phyloP scores from a whole-genome alignment of 441 rosid genomes.

The Manihot esculenta region DNA sequence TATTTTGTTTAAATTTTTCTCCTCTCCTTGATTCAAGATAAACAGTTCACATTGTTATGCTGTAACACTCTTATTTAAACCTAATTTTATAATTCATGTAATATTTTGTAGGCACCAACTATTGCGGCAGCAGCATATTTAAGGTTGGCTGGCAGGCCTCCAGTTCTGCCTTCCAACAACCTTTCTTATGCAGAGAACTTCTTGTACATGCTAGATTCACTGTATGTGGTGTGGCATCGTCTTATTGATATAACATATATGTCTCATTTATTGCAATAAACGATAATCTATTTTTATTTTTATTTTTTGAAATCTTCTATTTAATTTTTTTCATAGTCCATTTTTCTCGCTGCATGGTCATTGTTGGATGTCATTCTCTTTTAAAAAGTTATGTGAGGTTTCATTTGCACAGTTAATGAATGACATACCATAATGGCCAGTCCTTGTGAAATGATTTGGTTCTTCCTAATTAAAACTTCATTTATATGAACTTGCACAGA shows the following conservation, averaged over 20 bases:
- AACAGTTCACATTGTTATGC: neutral
- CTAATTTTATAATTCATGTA: slow-evolving; percentile 4
- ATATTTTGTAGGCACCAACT: slow-evolving; percentile 75
- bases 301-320: neutral
- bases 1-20: slow-evolving; percentile 11
- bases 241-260: neutral
- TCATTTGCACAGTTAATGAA: neutral
- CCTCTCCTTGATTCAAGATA: neutral
- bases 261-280: neutral
- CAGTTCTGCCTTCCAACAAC: slow-evolving; percentile 82
- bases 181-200: slow-evolving; percentile 94
- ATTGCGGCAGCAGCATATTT: slow-evolving; percentile 96
- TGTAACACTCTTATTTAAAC: neutral
- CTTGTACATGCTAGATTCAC: slow-evolving; percentile 91
- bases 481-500: slow-evolving; percentile 49
- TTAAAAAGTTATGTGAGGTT: neutral
- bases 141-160: slow-evolving; percentile 93
- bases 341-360: slow-evolving; percentile 8
- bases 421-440: neutral
- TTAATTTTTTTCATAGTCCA: neutral
- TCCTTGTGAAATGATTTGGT: neutral
- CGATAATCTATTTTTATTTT: neutral
- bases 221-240: slow-evolving; percentile 41
- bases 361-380: neutral
- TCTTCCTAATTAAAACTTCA: slow-evolving; percentile 16